Evolutionary conservation across 1,284 basidiomycete species (phyloP), one percentile per base, ranked within the genome.

Genomic region (Cutaneotrichosporon mucoides): DNA sequence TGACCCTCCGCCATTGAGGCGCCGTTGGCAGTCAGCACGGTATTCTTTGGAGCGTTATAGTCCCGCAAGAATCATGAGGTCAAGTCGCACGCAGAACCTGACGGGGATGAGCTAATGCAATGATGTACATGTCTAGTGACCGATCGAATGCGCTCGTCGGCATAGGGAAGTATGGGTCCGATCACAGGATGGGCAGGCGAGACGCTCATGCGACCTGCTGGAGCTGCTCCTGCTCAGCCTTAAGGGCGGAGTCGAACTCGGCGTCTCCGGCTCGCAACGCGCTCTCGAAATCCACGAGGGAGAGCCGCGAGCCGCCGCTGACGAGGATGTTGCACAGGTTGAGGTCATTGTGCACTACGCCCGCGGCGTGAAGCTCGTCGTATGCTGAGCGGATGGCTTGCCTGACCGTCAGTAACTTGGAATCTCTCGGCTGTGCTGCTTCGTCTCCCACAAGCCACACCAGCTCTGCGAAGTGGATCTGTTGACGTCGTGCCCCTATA

Each of bases 311-410:
- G 24, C 34, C 46, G 13, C 46, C 46, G 6, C 36, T 38, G 8
- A 50, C 36, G 35, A 50, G 35, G 7, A 50, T 50, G 36, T 40
- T 50, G 48, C 48, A 50, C n/a, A 50, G 48, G 48, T 50, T 40
- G 36, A 50, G 9, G 37, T 50, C 48, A 36, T 50, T 50, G 48
- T 50, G 48, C 15, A 40, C 48, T 2, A 50, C 36, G 2, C 48
- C 48, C n/a, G 48, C 48, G n/a, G 13, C 37, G 37, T 50, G 48
- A n/a, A 50, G 48, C 11, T 40, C 10, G 8, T 50, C 48, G 48
- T 50, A 50, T 8, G 48, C 48, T 6, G 35, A 4, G 6, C 48
- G 48, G 48, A 50, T 50, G 35, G 48, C 35, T 24, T n/a, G 13
- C 24, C 48, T 50, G 36, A 6, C 34, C 4, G 44, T 45, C 44